Conservation (phyloP, 768 basidiomycete genomes). For the Pisolithus tinctorius region DNA sequence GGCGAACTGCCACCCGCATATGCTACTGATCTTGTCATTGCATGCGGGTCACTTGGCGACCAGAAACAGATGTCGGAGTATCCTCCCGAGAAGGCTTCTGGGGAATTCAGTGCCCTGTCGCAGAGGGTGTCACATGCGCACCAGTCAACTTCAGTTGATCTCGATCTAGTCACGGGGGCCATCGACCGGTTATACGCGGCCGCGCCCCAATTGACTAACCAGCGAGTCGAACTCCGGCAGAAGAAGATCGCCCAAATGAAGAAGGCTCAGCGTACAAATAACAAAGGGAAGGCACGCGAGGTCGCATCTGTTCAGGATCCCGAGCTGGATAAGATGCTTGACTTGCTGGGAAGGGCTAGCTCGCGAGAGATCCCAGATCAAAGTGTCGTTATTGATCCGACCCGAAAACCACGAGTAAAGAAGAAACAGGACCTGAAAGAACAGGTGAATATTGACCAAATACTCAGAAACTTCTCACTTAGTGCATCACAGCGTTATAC, state of each 20-base stretch:
- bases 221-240: slow-evolving; percentile 83
- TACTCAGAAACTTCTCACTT: slow-evolving; percentile 2
- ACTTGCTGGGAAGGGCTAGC: slow-evolving; percentile 64
- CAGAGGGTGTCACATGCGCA: slow-evolving; percentile 58
- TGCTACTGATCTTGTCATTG: slow-evolving; percentile 2
- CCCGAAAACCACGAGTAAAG: slow-evolving; percentile 49
- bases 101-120: slow-evolving; percentile 1
- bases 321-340: slow-evolving; percentile 68
- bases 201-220: slow-evolving; percentile 84
- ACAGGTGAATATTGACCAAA: slow-evolving; percentile 40
- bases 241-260: slow-evolving; percentile 70
- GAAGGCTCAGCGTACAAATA: slow-evolving; percentile 49
- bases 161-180: slow-evolving; percentile 79
- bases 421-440: slow-evolving; percentile 50
- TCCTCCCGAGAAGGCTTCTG: slow-evolving; percentile 16
- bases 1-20: slow-evolving; percentile 24
- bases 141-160: slow-evolving; percentile 55
- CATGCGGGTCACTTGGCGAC: slow-evolving; percentile 4
- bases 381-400: slow-evolving; percentile 59
- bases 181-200: slow-evolving; percentile 85
- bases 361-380: slow-evolving; percentile 64
- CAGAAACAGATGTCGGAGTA: slow-evolving; percentile 9
- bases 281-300: slow-evolving; percentile 43
- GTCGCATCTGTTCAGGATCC: slow-evolving; percentile 12
- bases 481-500: slow-evolving; percentile 48